Conservation (phyloP, 2,329 filamentous ascomycete species). For the Tolypocladium tundrense region DNA sequence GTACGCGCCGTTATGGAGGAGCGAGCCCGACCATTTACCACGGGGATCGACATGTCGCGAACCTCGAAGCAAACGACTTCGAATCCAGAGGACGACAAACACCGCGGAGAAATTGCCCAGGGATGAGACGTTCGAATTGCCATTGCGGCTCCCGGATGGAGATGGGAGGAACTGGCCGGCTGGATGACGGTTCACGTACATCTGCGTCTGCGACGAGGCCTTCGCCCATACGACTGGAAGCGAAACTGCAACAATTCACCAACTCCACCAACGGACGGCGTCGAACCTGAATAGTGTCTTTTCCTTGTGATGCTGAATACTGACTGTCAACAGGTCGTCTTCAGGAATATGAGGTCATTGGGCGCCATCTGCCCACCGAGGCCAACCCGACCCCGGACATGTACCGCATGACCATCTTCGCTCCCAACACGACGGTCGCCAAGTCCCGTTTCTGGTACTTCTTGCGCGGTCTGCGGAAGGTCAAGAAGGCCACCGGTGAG, state of each 20-base stretch:
- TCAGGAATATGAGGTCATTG: constrained; percentile 99
- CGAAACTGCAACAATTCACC: not conserved
- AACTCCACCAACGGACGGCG: not conserved
- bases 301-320: not conserved
- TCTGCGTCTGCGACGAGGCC: not conserved
- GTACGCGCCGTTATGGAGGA: not conserved
- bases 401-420: constrained; percentile 99
- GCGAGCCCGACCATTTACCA: not conserved
- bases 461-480: constrained; percentile 96
- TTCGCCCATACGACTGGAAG: not conserved
- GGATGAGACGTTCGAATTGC: not conserved
- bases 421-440: constrained; percentile 92
- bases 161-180: not conserved
- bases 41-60: not conserved
- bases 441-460: constrained; percentile 99
- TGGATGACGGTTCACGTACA: not conserved
- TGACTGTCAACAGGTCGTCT: constrained; percentile 68
- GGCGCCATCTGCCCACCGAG: constrained; percentile 97
- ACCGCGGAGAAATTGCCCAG: not conserved
- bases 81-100: not conserved
- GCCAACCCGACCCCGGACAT: constrained; percentile 94
- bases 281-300: not conserved
- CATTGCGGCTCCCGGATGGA: not conserved
- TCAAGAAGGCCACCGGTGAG: constrained; percentile 99
- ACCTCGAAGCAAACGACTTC: not conserved